Evolutionary conservation across 495 filamentous ascomycete genomes (phyloP).

Genomic region (Trichodelitschia bisporula): DNA sequence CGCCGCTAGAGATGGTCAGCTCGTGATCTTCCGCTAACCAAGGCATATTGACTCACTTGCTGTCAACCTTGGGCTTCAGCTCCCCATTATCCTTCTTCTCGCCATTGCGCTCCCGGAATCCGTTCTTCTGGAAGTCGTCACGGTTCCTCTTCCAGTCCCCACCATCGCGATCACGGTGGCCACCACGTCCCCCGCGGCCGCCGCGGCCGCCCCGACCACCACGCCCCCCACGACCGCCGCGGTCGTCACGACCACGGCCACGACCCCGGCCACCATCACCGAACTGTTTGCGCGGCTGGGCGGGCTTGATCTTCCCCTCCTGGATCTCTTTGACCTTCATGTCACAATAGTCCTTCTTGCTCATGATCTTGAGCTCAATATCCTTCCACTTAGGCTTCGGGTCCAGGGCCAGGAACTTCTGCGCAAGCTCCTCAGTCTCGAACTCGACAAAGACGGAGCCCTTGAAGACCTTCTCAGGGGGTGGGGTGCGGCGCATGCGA

Average conservation of each 20-base stretch:
- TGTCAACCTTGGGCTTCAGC: slow-evolving; percentile 1
- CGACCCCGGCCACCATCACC: slow-evolving; percentile 2
- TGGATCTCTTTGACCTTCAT: slow-evolving; percentile 55
- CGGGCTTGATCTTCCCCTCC: slow-evolving; percentile 32
- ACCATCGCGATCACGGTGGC: slow-evolving; percentile 7
- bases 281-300: slow-evolving; percentile 1
- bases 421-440: slow-evolving; percentile 39
- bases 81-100: slow-evolving; percentile 2
- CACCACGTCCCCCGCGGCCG: slow-evolving; percentile 3
- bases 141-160: slow-evolving; percentile 2
- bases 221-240: slow-evolving; percentile 10
- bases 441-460: slow-evolving; percentile 92
- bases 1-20: slow-evolving; percentile 2
- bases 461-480: slow-evolving; percentile 45
- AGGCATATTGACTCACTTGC: slow-evolving; percentile 1
- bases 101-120: slow-evolving; percentile 2
- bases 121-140: slow-evolving; percentile 2
- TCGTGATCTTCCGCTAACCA: not conserved
- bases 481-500: slow-evolving; percentile 56
- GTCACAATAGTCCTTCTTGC: slow-evolving; percentile 68
- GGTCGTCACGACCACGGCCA: slow-evolving; percentile 1
- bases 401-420: slow-evolving; percentile 52
- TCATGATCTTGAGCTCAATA: slow-evolving; percentile 45
- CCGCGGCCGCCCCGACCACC: slow-evolving; percentile 6
- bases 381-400: slow-evolving; percentile 66